These are phyloP conservation scores for Dictyostelium firmibasis DNA, from an alignment of 78 protist genomes.

Conservation along the genomic window DNA sequence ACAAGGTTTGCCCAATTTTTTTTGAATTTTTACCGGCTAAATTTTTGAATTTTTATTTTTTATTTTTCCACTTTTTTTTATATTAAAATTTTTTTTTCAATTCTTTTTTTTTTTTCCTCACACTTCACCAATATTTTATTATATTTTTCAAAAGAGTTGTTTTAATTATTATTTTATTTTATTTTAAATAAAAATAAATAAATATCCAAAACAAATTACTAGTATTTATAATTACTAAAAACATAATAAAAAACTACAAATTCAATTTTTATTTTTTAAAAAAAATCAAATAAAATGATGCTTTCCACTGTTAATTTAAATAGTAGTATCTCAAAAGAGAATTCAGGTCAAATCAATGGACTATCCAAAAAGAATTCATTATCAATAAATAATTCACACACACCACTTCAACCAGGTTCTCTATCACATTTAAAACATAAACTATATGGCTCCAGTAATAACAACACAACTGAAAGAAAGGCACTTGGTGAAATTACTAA, in stretches of 20 bases:
- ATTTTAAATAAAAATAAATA: neutral
- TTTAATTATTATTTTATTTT: neutral
- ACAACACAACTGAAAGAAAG: conserved; percentile 3
- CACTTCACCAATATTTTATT: neutral
- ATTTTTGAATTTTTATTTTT: neutral
- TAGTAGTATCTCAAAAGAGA: neutral
- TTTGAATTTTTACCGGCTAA: neutral
- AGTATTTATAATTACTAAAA: conserved; percentile 25
- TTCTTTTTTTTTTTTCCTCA: neutral
- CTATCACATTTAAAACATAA: neutral
- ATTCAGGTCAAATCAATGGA: neutral
- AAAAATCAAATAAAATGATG: neutral
- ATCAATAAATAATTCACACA: neutral
- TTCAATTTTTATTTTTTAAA: neutral
- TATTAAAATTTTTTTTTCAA: neutral
- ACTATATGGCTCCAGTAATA: neutral
- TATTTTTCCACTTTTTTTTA: neutral
- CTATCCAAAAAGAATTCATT: neutral
- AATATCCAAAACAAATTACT: neutral
- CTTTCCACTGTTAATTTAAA: neutral
- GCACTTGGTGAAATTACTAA: conserved; percentile 41
- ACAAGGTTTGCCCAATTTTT: neutral
- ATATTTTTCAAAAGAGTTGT: neutral
- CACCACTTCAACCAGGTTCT: conserved; percentile 12
- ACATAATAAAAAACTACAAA: neutral